Evolutionary conservation across 163 green algal genomes (phyloP), one percentile per base, ranked within the genome.

Genomic region (Coccomyxa subellipsoidea): DNA sequence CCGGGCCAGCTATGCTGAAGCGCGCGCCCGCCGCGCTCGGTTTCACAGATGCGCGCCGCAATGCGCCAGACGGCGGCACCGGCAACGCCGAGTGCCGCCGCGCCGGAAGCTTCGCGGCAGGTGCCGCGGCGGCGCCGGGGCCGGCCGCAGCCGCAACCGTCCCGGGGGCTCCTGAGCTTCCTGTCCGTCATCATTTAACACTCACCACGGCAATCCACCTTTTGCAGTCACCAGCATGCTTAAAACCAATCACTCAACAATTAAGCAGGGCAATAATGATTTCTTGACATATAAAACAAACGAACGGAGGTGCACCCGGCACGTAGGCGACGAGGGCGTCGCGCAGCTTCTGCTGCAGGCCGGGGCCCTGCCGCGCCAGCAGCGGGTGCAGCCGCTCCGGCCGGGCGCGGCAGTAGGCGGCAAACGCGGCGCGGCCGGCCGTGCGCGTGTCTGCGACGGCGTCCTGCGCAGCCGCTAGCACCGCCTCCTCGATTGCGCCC

Each of bases 341-440:
- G 9, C 75, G 70, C 47, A 95, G 84, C 85, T 90, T 95, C 54
- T 92, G 86, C 84, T 91, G 86, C 73, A 95, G 83, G 27, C 82
- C 75, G 18, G 72, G 71, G 79, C 94, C 88, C 78, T 94, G 78
- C 5, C 85, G 82, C 36, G 47, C 77, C 35, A 94, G 81, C 59
- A 94, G 79, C 1, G 85, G 86, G 0, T 79, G n/a, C 0, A 85
- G 90, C 25, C 79, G 79, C 0, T 90, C 85, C 1, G 89, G 87
- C 81, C 84, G 73, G 1, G 77, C 81, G 0, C 32, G 32, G 1
- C 77, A 59, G 53, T 93, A 94, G 0, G 91, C 89, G 23, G 78
- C 88, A 81, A 90, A 93, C n/a, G 85, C 83, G n/a, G 70, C 75
- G 27, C 92, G 86, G 29, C 81, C 89, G 12, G 77, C 38, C 21